Evolutionary conservation across 2,329 filamentous ascomycete genomes (phyloP), one percentile per base, ranked within the genome.

Genomic region (Sporothrix schenckii): DNA sequence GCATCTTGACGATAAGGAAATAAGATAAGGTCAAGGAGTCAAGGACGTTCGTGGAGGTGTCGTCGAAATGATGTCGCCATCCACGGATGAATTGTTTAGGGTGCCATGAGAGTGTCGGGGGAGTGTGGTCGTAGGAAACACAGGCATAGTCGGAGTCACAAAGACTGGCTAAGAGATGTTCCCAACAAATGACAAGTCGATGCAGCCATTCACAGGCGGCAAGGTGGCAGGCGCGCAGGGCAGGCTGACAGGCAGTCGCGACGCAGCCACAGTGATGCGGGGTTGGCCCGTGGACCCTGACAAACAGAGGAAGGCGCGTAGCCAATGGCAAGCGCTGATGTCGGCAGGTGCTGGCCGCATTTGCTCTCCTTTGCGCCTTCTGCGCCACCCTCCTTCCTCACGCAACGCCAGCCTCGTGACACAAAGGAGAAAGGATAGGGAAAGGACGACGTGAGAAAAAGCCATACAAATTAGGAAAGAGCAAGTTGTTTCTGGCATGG

Each of bases 321-420:
- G 44, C 61, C 61, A 65, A 65, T 65, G 10, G 27, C n/a, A 65
- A 13, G 5, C 16, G 44, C 6, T 34, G 3, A 13, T 16, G 60
- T 10, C 6, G 60, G 21, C 60, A 63, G 60, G 60, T 63, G 60
- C 41, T 63, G 44, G n/a, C 41, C 21, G 24, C 60, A 49, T 30
- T 49, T 63, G 60, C 21, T 63, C 41, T 63, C 60, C 44, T 19
- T 63, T 13, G 60, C 39, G 41, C 60, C 60, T 63, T 63, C 60
- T 19, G 21, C 47, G 6, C 9, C 39, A 44, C 14, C 21, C 21
- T 53, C 16, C 60, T 27, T 21, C 39, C 39, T 47, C 11, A 27
- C 2, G 16, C 13, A 6, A 41, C 5, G 41, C 14, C 60, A 63
- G 60, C 60, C 41, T 63, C 60, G 41, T 63, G 60, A 30, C 56